Base-by-base conservation (phyloP, 139 green algal genomes). In the Spirogloea muscicola region DNA sequence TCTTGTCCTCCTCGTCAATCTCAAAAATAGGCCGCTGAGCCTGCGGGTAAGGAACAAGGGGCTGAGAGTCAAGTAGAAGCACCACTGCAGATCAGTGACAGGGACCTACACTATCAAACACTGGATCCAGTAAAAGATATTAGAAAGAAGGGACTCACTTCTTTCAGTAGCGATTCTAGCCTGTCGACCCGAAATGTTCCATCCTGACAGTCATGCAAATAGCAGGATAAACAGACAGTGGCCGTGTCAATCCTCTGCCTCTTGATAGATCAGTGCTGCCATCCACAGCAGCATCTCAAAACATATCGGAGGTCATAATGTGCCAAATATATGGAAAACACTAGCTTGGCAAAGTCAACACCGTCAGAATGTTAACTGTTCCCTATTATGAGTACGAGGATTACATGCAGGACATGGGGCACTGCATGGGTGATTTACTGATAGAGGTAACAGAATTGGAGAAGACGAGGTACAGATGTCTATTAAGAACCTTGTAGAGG, bases 401-500 rank as follows among this genome's bases (percentile, higher is more conserved):
- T n/a, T n/a, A n/a, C n/a, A n/a, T n/a, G n/a, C n/a, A n/a, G n/a
- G n/a, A n/a, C n/a, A n/a, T n/a, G n/a, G n/a, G n/a, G n/a, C n/a
- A n/a, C n/a, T n/a, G n/a, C n/a, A n/a, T n/a, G n/a, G n/a, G n/a
- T n/a, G n/a, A n/a, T n/a, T n/a, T n/a, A n/a, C n/a, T n/a, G n/a
- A n/a, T n/a, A n/a, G n/a, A n/a, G n/a, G n/a, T n/a, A n/a, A n/a
- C n/a, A n/a, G n/a, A n/a, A 16, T 52, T 52, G 13, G 13, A 27
- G 13, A 16, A 52, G 16, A 16, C 13, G 44, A 13, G 13, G 13
- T 52, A 52, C 13, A 16, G 44, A 16, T 16, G 13, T n/a, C n/a
- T n/a, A n/a, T n/a, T n/a, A n/a, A n/a, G n/a, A 13, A 72, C 67
- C 67, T 69, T 74, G 39, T 76, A 76, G 6, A 76, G 25, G 27